Conservation (phyloP, 805 yeast species). For the Cyberlindnera samutprakarnensis region DNA sequence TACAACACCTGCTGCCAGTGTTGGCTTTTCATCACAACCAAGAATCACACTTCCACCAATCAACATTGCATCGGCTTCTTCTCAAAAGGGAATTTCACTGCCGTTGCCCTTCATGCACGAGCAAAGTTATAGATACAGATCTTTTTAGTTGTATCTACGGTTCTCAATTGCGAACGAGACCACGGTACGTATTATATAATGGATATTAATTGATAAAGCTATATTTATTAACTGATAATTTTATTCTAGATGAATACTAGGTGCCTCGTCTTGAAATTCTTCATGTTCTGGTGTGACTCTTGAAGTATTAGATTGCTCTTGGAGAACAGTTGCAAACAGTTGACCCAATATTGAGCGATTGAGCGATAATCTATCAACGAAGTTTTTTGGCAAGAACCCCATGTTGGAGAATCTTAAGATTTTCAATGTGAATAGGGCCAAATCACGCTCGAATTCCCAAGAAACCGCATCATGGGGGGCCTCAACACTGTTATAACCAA, state of each 20-base stretch:
- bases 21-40: not conserved
- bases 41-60: slow-evolving; percentile 4
- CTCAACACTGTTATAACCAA: slow-evolving; percentile 23
- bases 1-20: too few relatives aligned
- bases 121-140: slow-evolving; percentile 1
- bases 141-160: too few relatives aligned
- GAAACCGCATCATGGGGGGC: slow-evolving; percentile 15
- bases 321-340: slow-evolving; percentile 5
- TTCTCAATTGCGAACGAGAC: too few relatives aligned
- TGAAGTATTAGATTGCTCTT: too few relatives aligned
- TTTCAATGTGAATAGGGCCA: slow-evolving; percentile 36
- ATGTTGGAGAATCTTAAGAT: slow-evolving; percentile 28
- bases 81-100: too few relatives aligned
- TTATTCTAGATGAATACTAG: too few relatives aligned
- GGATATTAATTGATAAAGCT: too few relatives aligned
- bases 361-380: slow-evolving; percentile 28
- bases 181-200: too few relatives aligned
- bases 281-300: too few relatives aligned
- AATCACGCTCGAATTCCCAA: slow-evolving; percentile 34
- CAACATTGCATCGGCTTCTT: too few relatives aligned
- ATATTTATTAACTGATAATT: too few relatives aligned
- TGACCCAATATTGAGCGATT: slow-evolving; percentile 32
- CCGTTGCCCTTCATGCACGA: slow-evolving; percentile 1
- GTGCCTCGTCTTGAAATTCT: not conserved
- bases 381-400: slow-evolving; percentile 23